Conservation (phyloP, 208 protist species). For the Strigomonas galati region DNA sequence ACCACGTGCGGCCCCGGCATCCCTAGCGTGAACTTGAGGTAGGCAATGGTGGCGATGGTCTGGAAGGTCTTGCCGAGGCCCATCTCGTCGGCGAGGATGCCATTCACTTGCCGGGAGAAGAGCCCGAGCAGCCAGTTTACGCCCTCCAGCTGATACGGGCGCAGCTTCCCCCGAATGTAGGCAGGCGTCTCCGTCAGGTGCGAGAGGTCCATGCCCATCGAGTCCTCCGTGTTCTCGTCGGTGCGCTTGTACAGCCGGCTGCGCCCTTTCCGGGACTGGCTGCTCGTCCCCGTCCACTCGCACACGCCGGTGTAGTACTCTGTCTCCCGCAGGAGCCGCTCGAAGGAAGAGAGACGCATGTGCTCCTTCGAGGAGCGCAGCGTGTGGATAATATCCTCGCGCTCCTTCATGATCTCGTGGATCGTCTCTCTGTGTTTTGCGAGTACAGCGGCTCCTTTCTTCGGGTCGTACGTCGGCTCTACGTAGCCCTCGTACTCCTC, state of each 20-base stretch:
- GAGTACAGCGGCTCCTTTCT: constrained; percentile 30
- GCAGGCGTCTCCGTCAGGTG: constrained; percentile 81
- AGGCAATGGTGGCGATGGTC: constrained; percentile 96
- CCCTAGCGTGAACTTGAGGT: constrained; percentile 90
- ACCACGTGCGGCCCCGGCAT: constrained; percentile 96
- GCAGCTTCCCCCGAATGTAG: constrained; percentile 91
- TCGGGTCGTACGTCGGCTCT: constrained; percentile 48
- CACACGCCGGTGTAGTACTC: constrained; percentile 86
- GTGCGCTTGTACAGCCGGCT: constrained; percentile 18
- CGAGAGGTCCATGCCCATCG: constrained; percentile 51
- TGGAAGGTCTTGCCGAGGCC: constrained; percentile 97
- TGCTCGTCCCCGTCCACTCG: constrained; percentile 52
- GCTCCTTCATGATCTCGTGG: constrained; percentile 44
- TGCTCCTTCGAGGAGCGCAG: constrained; percentile 65
- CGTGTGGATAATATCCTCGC: constrained; percentile 60
- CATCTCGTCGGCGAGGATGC: constrained; percentile 99
- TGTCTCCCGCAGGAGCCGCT: constrained; percentile 73
- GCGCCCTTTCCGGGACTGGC: constrained; percentile 13
- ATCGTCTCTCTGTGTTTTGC: constrained; percentile 33
- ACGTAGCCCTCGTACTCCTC: constrained; percentile 75
- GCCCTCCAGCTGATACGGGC: constrained; percentile 97
- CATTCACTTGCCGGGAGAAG: constrained; percentile 96
- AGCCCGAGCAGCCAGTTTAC: constrained; percentile 98
- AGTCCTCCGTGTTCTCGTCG: constrained; percentile 39
- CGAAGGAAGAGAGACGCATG: constrained; percentile 57